Evolutionary conservation across 208 protist species (phyloP).

Genomic region (Vickermania spadyakhi): DNA sequence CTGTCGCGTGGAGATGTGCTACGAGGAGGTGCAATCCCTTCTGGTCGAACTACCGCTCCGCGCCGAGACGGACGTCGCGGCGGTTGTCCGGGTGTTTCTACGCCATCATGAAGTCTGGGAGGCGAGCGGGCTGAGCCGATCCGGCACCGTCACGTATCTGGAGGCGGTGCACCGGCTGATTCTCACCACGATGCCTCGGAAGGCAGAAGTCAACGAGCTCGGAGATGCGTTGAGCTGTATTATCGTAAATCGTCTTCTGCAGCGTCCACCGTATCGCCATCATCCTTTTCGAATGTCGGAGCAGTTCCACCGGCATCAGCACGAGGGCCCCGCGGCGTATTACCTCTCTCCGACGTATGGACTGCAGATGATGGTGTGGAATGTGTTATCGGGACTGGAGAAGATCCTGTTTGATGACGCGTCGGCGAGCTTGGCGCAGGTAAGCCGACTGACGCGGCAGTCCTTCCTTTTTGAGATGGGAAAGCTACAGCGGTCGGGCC

Average conservation of each 20-base stretch:
- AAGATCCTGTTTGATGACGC: not conserved
- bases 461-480: not conserved
- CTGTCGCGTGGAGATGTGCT: slow-evolving; percentile 15
- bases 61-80: slow-evolving; percentile 21
- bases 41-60: slow-evolving; percentile 4
- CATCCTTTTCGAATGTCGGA: not conserved
- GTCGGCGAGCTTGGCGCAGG: not conserved
- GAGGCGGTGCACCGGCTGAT: slow-evolving; percentile 22
- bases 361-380: not conserved
- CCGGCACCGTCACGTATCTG: slow-evolving; percentile 42
- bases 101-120: slow-evolving; percentile 26
- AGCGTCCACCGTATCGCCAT: not conserved
- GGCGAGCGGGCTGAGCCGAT: slow-evolving; percentile 32
- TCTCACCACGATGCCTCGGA: slow-evolving; percentile 20
- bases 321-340: not conserved
- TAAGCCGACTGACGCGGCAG: not conserved
- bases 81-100: slow-evolving; percentile 42
- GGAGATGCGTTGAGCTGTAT: slow-evolving; percentile 12
- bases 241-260: not conserved
- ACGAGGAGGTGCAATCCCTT: slow-evolving; percentile 23
- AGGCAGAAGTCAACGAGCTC: slow-evolving; percentile 30
- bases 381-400: not conserved
- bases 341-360: not conserved
- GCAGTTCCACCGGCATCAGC: not conserved
- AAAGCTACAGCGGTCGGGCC: not conserved